Percentiles rank a stretch among this genome's conserved stretches.
These are phyloP conservation scores for Pharus latifolius DNA, from an alignment of 176 grass and related monocot species.

Conservation along the genomic window DNA sequence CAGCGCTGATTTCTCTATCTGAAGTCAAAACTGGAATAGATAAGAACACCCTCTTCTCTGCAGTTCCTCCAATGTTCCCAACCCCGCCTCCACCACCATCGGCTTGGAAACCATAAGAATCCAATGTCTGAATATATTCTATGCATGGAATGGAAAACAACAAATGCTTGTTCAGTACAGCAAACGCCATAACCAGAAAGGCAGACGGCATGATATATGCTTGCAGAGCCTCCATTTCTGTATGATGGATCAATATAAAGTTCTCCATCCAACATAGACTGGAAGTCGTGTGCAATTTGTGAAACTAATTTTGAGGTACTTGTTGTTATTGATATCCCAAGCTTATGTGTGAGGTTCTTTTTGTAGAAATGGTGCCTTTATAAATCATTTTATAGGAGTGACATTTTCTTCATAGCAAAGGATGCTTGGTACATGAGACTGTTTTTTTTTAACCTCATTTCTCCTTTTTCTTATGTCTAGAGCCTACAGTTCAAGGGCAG, in stretches of 20 bases:
- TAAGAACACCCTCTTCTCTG: slow-evolving; percentile 92
- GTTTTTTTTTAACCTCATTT: slow-evolving; percentile 2
- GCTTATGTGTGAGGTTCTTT: slow-evolving; percentile 60
- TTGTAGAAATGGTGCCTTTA: slow-evolving; percentile 68
- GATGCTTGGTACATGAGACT: neutral
- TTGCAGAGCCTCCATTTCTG: slow-evolving; percentile 38
- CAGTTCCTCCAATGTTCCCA: slow-evolving; percentile 84
- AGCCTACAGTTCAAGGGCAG: neutral
- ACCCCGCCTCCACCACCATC: slow-evolving; percentile 66
- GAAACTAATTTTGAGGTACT: slow-evolving; percentile 41
- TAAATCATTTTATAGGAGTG: slow-evolving; percentile 60
- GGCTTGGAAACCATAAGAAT: slow-evolving; percentile 68
- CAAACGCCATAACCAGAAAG: slow-evolving; percentile 24
- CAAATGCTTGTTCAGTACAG: slow-evolving; percentile 32
- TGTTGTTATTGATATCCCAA: slow-evolving; percentile 39
- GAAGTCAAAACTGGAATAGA: slow-evolving; percentile 44
- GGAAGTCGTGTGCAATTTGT: slow-evolving; percentile 50
- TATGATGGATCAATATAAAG: slow-evolving; percentile 35
- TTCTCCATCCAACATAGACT: slow-evolving; percentile 35
- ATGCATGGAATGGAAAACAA: slow-evolving; percentile 25
- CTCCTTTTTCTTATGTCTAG: neutral
- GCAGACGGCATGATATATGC: slow-evolving; percentile 5
- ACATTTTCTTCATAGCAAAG: slow-evolving; percentile 26
- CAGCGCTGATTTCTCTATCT: slow-evolving; percentile 71
- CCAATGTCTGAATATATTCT: slow-evolving; percentile 15